These are phyloP conservation scores for Hyaloscypha variabilis DNA, from an alignment of 495 filamentous ascomycete genomes.

Conservation along the genomic window DNA sequence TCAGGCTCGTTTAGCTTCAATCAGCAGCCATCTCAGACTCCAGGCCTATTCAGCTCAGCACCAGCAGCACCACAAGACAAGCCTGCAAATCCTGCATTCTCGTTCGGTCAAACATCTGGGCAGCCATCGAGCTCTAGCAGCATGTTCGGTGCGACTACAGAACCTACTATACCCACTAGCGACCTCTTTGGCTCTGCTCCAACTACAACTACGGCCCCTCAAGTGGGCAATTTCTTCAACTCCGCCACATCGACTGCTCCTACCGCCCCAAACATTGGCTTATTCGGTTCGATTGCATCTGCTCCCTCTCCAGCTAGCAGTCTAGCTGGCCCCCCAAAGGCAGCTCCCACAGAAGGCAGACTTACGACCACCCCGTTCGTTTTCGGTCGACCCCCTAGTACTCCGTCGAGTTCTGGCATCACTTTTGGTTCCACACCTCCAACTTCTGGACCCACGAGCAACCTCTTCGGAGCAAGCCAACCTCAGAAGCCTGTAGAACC, in stretches of 20 bases:
- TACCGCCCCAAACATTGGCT: neutral
- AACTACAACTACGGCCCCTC: conserved; percentile 9
- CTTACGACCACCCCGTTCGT: neutral
- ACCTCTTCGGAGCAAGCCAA: neutral
- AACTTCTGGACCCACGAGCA: neutral
- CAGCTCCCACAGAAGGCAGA: neutral
- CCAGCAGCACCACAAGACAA: conserved; percentile 14
- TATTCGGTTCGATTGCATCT: conserved; percentile 6
- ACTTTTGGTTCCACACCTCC: neutral
- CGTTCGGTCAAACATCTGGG: conserved; percentile 17
- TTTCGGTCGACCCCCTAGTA: neutral
- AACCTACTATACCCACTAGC: conserved; percentile 6
- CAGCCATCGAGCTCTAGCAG: conserved; percentile 12
- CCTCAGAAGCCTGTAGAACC: neutral
- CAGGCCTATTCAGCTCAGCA: conserved; percentile 19
- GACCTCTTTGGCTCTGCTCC: conserved; percentile 15
- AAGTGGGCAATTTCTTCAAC: conserved; percentile 14
- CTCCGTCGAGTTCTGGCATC: neutral
- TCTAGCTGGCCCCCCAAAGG: neutral
- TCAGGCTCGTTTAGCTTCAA: conserved; percentile 9
- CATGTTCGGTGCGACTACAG: conserved; percentile 16
- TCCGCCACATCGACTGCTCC: conserved; percentile 12
- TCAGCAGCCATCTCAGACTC: conserved; percentile 8
- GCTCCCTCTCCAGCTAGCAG: neutral
- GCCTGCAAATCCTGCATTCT: conserved; percentile 16